Base-by-base conservation (phyloP, 495 filamentous ascomycete species). In the Stereocaulon alpinum region DNA sequence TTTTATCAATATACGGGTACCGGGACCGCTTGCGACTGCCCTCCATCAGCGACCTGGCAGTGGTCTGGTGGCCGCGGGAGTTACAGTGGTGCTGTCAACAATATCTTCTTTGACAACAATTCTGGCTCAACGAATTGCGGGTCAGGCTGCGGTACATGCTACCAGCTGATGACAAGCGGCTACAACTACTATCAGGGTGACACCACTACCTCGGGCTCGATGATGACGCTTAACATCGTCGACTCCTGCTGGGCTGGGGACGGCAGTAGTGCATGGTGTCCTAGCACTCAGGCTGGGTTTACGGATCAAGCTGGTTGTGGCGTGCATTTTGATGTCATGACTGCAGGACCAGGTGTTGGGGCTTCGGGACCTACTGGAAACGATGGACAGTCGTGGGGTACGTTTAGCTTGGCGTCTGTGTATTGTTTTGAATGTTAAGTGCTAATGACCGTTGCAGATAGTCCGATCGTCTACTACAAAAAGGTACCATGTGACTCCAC, bases 271-370 rank as follows among this genome's bases (percentile, higher is more conserved):
- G 22, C 60, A 49, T 63, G 61, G 61, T 63, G 61, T 43, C 17
- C 37, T 30, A 57, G 61, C 29, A 61, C 48, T 9, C 56, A 45
- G 18, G 50, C 48, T 32, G 40, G 43, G 15, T 41, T 7, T 32
- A 50, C 55, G 32, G 61, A 63, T 63, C 44, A 50, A 29, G 55
- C 51, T 17, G 58, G 37, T 6, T 63, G 61, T 45, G 32, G 42
- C 12, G 58, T 56, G 51, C 61, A 63, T 61, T 63, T 63, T 27
- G 61, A 63, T 52, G 56, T 63, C n/a, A 44, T 61, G 32, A 63
- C 61, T 6, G 48, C 48, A 7, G 32, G 42, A 3, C 61, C 57
- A 10, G 22, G 17, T 0, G 5, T 20, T 4, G 37, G 27, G 12
- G 34, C 34, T 6, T 29, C 44, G 22, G 30, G 51, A 1, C 40